Conservation (phyloP, 129 eudicot genomes). For the Flaveria bidentis region DNA sequence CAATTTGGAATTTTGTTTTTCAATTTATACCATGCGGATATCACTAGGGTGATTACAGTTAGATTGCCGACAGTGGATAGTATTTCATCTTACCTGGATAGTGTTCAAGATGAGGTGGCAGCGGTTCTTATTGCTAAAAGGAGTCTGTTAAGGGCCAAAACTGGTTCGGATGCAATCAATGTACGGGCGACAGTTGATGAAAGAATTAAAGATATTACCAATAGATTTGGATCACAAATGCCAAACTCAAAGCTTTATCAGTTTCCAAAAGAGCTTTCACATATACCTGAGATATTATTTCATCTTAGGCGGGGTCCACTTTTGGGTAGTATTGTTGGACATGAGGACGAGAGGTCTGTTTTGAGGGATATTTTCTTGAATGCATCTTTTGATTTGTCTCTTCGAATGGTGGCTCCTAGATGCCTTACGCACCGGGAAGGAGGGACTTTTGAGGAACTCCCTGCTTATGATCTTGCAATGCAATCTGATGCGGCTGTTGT, state of each 20-base stretch:
- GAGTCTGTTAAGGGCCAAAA: slow-evolving; percentile 81
- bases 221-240: slow-evolving; percentile 72
- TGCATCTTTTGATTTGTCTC: slow-evolving; percentile 87
- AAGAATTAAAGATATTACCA: slow-evolving; percentile 77
- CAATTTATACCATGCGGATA: slow-evolving; percentile 77
- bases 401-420: slow-evolving; percentile 95
- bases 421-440: slow-evolving; percentile 98
- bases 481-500: slow-evolving; percentile 99
- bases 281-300: slow-evolving; percentile 79
- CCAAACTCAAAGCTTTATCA: slow-evolving; percentile 84
- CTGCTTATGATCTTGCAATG: slow-evolving; percentile 96
- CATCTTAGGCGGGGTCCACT: slow-evolving; percentile 98
- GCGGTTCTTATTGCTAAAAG: slow-evolving; percentile 87
- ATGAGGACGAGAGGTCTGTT: slow-evolving; percentile 97
- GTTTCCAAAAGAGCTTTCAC: slow-evolving; percentile 82
- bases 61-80: slow-evolving; percentile 83
- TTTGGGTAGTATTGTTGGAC: slow-evolving; percentile 85
- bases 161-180: slow-evolving; percentile 57
- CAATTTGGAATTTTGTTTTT: slow-evolving; percentile 75
- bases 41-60: slow-evolving; percentile 83
- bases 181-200: slow-evolving; percentile 72
- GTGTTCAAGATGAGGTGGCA: slow-evolving; percentile 91
- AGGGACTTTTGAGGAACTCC: slow-evolving; percentile 97
- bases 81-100: slow-evolving; percentile 72
- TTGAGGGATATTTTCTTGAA: slow-evolving; percentile 80